Percentiles rank a stretch among this genome's conserved stretches.
Evolutionary conservation across 2,329 filamentous ascomycete species (phyloP).

Genomic region (Rhynchosporium graminicola): DNA sequence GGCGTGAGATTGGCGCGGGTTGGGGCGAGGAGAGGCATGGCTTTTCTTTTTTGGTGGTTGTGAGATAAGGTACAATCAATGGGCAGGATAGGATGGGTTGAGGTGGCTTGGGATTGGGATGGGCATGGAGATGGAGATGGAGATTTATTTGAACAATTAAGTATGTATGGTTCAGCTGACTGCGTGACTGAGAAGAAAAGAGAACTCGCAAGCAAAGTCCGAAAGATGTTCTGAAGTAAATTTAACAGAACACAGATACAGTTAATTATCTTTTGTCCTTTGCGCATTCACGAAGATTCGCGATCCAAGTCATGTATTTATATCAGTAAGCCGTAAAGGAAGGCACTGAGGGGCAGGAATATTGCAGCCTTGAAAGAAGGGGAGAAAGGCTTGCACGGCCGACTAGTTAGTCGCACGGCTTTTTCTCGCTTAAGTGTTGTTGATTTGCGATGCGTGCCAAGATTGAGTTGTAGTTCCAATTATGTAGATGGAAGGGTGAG

Average conservation of each 20-base stretch:
- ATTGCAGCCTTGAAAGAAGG: slow-evolving; percentile 1
- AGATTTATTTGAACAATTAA: neutral
- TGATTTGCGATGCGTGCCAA: neutral
- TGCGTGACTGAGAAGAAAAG: too few species aligned
- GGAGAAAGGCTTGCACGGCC: slow-evolving; percentile 14
- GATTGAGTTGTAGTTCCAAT: neutral
- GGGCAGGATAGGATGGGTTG: neutral
- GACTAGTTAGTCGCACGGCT: neutral
- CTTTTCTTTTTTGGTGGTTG: too few species aligned
- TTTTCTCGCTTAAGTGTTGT: slow-evolving; percentile 10
- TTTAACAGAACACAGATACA: too few species aligned
- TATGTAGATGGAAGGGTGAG: neutral
- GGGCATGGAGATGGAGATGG: neutral
- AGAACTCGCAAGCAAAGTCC: too few species aligned
- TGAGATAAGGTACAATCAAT: too few species aligned
- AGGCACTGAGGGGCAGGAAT: neutral
- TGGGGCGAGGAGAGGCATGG: slow-evolving; percentile 3
- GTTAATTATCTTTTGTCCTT: too few species aligned
- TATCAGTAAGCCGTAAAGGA: neutral
- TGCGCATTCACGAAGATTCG: neutral
- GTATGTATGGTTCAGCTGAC: too few species aligned
- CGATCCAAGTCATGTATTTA: too few species aligned
- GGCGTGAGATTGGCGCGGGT: neutral
- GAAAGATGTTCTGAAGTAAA: too few species aligned
- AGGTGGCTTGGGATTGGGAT: neutral